Conservation (phyloP, 2,329 filamentous ascomycete species). For the Fusarium ramigenum region DNA sequence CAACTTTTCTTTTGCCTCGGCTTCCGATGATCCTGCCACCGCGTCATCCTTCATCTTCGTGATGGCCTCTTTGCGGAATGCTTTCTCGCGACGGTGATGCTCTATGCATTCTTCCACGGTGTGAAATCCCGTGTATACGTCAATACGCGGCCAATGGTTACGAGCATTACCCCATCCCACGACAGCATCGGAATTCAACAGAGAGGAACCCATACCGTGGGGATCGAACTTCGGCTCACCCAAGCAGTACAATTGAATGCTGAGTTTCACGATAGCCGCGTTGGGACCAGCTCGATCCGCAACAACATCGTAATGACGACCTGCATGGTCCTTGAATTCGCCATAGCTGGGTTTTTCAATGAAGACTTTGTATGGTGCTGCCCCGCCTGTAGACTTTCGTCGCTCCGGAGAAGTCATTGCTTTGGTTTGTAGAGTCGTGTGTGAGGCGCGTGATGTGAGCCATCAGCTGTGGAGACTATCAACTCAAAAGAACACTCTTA, state of each 20-base stretch:
- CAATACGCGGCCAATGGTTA: constrained; percentile 14
- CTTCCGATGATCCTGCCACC: constrained; percentile 4
- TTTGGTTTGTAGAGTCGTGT: background rate
- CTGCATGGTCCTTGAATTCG: constrained; percentile 49
- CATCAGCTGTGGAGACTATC: no score
- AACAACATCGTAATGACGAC: background rate
- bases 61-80: background rate
- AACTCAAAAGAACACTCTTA: no score
- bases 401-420: background rate
- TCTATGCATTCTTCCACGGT: constrained; percentile 21
- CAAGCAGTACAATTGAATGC: constrained; percentile 28
- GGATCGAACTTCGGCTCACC: background rate
- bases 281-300: background rate
- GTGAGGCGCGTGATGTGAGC: no score
- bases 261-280: constrained; percentile 7
- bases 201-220: background rate
- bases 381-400: background rate
- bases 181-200: background rate
- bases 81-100: constrained; percentile 25
- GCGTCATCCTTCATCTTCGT: constrained; percentile 1
- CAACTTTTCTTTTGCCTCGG: constrained; percentile 5
- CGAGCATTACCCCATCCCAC: background rate
- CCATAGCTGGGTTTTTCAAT: background rate
- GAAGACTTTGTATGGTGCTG: background rate
- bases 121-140: constrained; percentile 15